Base-by-base conservation (phyloP, 2,329 filamentous ascomycete species). In the Paecilomyces dactylethromorphus region DNA sequence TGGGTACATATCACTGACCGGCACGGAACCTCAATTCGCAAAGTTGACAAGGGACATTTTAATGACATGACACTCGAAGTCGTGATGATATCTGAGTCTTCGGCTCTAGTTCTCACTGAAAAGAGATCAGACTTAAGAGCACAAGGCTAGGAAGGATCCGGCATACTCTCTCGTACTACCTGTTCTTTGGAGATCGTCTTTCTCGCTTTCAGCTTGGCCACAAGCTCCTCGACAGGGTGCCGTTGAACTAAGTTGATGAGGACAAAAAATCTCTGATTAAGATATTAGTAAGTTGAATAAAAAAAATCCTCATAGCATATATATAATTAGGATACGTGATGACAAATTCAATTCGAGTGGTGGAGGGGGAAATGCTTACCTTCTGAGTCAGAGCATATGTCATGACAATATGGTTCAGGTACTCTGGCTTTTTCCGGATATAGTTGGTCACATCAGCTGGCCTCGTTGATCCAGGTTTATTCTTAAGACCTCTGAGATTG, bases 401-500 rank as follows among this genome's bases (percentile, higher is more conserved):
- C 74, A 99, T 87, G 59, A 89, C 85, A 61, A 99, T 78, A 55
- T 81, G 86, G 70, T 97, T 97, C 57, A 78, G 78, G 69, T 93
- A 95, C 51, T 82, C 81, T 18, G 81, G 69, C 11, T 86, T 84
- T 63, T 84, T 87, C 31, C 90, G 84, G 53, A 97, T 79, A 60
- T 85, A 82, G 63, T 84, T 80, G 7, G 94, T 99, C 62, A 99
- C 89, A 75, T 99, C 94, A 53, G 91, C 92, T 7, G 94, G 94
- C 68, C 91, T 87, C 49, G 94, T 99, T 52, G 94, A 95, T 22
- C 94, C 94, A 6, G 93, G 91, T 73, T 94, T 96, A 73, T 96
- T 97, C 76, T 99, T 99, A 62, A 99, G 76, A 3, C 94, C 94
- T 65, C 94, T 89, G 65, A 96, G 82, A 71, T 97, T 99, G n/a